Evolutionary conservation across 2,329 filamentous ascomycete species (phyloP).

Genomic region (Knufia petricola): DNA sequence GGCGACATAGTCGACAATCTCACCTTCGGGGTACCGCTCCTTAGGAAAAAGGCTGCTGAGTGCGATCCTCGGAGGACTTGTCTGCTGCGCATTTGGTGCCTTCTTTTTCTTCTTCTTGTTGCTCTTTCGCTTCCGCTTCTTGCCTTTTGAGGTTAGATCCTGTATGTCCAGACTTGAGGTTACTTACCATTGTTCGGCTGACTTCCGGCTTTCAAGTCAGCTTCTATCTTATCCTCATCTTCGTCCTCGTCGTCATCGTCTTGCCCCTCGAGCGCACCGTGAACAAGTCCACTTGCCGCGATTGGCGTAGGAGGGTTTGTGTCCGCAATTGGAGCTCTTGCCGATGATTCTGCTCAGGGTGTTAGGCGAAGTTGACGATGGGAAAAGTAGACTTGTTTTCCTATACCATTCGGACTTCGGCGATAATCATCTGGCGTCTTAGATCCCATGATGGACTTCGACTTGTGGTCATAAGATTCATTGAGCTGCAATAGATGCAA

Average conservation of each 20-base stretch:
- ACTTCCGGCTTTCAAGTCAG: constrained; percentile 16
- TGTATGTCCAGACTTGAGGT: constrained; percentile 8
- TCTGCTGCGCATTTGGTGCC: constrained; percentile 30
- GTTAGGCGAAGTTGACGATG: constrained; percentile 18
- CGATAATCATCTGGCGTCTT: constrained; percentile 31
- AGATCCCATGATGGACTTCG: constrained; percentile 28
- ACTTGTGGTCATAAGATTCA: constrained; percentile 10
- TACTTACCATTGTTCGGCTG: constrained; percentile 10
- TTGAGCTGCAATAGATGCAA: constrained; percentile 11
- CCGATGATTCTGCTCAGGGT: constrained; percentile 23
- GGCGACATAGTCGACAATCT: constrained; percentile 34
- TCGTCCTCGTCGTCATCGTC: constrained; percentile 26
- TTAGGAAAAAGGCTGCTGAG: constrained; percentile 38
- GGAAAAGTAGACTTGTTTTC: background rate
- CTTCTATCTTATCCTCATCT: constrained; percentile 18
- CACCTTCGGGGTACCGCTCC: constrained; percentile 37
- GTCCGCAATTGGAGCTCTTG: constrained; percentile 22
- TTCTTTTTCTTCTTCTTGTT: constrained; percentile 40
- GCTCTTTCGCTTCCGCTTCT: constrained; percentile 34
- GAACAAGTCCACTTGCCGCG: constrained; percentile 28
- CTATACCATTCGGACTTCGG: constrained; percentile 27
- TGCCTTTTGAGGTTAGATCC: constrained; percentile 10
- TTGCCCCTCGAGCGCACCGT: constrained; percentile 25
- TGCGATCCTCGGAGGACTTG: constrained; percentile 38
- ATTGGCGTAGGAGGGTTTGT: constrained; percentile 29